A percentile compares a stretch with the other conserved stretches of the same genome.
Conservation (phyloP, 139 green algal genomes). For the Micractinium conductrix region DNA sequence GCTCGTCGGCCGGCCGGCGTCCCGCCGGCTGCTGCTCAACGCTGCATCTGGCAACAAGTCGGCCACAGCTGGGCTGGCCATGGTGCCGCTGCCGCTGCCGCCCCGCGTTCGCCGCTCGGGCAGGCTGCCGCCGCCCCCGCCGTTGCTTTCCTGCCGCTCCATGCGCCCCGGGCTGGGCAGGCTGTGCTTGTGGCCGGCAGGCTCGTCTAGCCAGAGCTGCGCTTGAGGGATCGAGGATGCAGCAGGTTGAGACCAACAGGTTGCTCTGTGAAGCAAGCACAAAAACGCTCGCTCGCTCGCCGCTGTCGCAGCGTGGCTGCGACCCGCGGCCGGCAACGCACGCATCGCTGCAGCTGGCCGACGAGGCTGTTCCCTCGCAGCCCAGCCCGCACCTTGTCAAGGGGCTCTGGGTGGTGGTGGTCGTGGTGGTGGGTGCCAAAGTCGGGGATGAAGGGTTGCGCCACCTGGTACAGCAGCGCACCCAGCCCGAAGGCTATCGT, state of each 20-base stretch:
- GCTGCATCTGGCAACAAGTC: not conserved
- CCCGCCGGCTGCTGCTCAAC: not conserved
- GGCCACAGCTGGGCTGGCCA: not conserved
- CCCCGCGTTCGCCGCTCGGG: not conserved
- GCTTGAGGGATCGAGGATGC: not conserved
- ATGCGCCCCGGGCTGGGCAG: not conserved
- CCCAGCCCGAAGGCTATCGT: constrained; percentile 49
- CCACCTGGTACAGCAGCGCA: constrained; percentile 59
- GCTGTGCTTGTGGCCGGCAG: not conserved
- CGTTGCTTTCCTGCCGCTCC: constrained; percentile 25
- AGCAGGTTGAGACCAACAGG: no score
- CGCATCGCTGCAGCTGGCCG: no score
- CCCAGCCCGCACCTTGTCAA: constrained; percentile 16
- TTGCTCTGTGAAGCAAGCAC: no score
- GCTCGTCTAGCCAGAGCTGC: not conserved
- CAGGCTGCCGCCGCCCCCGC: not conserved
- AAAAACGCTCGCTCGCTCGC: no score
- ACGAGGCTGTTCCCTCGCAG: no score
- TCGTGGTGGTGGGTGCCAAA: constrained; percentile 51
- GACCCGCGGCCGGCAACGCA: no score
- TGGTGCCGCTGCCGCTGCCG: not conserved
- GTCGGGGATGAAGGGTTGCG: constrained; percentile 70
- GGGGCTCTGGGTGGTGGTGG: not conserved
- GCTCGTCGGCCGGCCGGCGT: not conserved
- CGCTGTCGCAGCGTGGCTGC: no score